Conservation (phyloP, 1,284 basidiomycete species). For the Moniliella sp. region DNA sequence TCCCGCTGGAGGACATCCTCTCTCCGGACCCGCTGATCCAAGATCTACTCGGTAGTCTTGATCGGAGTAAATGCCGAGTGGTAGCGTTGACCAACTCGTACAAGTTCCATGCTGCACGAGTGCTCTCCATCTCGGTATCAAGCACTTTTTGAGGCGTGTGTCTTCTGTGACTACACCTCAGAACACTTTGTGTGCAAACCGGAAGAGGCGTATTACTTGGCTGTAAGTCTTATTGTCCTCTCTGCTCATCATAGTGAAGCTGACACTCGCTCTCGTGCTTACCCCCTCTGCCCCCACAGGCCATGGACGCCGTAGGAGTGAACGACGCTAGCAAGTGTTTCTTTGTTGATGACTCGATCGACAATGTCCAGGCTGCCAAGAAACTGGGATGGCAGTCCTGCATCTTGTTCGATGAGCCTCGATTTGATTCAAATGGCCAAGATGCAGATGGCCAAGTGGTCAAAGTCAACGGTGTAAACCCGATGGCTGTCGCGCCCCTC, state of each 20-base stretch:
- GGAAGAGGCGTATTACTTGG: slow-evolving; percentile 37
- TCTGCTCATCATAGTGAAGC: no score
- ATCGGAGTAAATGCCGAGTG: slow-evolving; percentile 49
- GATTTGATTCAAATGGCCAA: background rate
- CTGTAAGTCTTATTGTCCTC: slow-evolving; percentile 1
- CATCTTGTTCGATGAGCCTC: slow-evolving; percentile 9
- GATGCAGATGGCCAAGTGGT: background rate
- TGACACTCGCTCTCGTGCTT: no score
- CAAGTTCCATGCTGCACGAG: slow-evolving; percentile 53
- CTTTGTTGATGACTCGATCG: slow-evolving; percentile 30
- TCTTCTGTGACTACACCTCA: slow-evolving; percentile 55
- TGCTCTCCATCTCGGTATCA: slow-evolving; percentile 51
- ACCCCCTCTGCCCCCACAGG: no score
- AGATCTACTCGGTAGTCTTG: slow-evolving; percentile 53
- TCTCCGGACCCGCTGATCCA: slow-evolving; percentile 46
- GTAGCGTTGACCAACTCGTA: slow-evolving; percentile 1
- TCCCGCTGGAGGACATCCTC: slow-evolving; percentile 62
- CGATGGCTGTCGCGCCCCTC: background rate
- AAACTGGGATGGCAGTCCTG: slow-evolving; percentile 19
- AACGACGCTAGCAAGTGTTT: slow-evolving; percentile 7
- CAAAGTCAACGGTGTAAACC: background rate
- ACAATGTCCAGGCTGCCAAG: slow-evolving; percentile 19
- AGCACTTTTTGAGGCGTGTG: slow-evolving; percentile 57
- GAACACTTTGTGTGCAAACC: slow-evolving; percentile 60
- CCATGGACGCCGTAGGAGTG: slow-evolving; percentile 10